A percentile compares a stretch with the other conserved stretches of the same genome.
These are phyloP conservation scores for Globisporangium nodosum DNA, from an alignment of 352 stramenopile genomes.

Conservation along the genomic window DNA sequence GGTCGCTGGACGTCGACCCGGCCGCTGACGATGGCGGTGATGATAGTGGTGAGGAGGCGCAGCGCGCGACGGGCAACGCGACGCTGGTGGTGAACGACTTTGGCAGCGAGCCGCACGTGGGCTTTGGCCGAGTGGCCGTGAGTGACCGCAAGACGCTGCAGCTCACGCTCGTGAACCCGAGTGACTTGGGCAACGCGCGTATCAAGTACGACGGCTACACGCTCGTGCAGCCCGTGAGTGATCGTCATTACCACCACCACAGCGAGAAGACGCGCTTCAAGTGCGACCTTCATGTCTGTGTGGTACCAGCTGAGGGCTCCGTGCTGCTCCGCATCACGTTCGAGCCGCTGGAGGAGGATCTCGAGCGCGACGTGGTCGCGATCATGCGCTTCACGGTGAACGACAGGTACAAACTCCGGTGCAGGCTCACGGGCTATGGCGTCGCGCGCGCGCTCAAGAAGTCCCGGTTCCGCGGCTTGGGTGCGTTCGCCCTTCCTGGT, in stretches of 20 bases:
- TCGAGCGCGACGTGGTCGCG: conserved; percentile 30
- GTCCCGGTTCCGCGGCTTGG: conserved; percentile 18
- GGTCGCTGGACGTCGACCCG: not conserved
- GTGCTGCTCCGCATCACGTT: conserved; percentile 62
- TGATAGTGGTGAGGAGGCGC: not conserved
- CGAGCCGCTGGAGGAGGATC: conserved; percentile 36
- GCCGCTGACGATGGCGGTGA: not conserved
- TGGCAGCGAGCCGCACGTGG: conserved; percentile 25
- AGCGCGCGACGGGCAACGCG: conserved; percentile 2
- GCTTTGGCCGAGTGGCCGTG: conserved; percentile 48
- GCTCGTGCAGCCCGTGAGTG: conserved; percentile 18
- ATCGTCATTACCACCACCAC: conserved; percentile 2
- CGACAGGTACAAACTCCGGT: conserved; percentile 48
- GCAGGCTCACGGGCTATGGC: conserved; percentile 27
- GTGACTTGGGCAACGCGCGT: conserved; percentile 45
- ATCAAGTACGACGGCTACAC: conserved; percentile 69
- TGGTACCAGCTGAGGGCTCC: conserved; percentile 48
- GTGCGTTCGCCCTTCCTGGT: conserved; percentile 7
- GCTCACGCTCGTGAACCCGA: conserved; percentile 55
- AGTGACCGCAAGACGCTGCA: conserved; percentile 39
- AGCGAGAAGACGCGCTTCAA: conserved; percentile 42
- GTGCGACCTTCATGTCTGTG: conserved; percentile 66
- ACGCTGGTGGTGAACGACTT: conserved; percentile 50
- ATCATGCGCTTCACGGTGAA: conserved; percentile 65
- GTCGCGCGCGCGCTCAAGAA: conserved; percentile 18